A percentile compares a stretch with the other conserved stretches of the same genome.
Evolutionary conservation across 225 moss, liverwort and hornwort species (phyloP).

Genomic region (Sphagnum tenellum): DNA sequence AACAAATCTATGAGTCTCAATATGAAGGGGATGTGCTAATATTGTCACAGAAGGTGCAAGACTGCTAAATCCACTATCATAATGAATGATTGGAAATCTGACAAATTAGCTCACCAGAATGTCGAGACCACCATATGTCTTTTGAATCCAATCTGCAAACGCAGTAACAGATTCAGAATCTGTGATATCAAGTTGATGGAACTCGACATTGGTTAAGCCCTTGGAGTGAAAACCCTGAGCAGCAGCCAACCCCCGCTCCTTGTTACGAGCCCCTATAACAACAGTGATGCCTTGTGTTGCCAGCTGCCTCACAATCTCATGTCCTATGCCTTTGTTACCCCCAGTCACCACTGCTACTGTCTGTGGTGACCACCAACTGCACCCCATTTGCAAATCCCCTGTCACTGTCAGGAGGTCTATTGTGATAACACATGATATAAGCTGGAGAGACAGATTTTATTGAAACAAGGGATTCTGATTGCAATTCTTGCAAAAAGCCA

Average conservation of each 20-base stretch:
- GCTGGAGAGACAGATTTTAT: too few relatives aligned
- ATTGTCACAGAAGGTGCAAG: not conserved
- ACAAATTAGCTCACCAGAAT: constrained; percentile 24
- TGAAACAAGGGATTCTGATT: too few relatives aligned
- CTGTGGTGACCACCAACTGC: constrained; percentile 20
- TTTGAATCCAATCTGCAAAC: constrained; percentile 38
- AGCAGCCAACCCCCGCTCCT: constrained; percentile 17
- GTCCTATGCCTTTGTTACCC: constrained; percentile 16
- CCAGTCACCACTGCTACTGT: constrained; percentile 30
- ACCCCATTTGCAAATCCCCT: too few relatives aligned
- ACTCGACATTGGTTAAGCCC: constrained; percentile 36
- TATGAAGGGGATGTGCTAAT: not conserved
- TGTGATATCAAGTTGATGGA: constrained; percentile 47
- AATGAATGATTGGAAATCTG: not conserved
- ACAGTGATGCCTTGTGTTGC: constrained; percentile 14
- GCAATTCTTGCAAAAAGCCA: too few relatives aligned
- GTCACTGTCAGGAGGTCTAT: too few relatives aligned
- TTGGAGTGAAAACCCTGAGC: constrained; percentile 19
- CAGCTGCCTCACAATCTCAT: constrained; percentile 10
- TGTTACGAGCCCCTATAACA: constrained; percentile 34
- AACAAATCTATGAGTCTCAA: not conserved
- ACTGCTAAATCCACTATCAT: not conserved
- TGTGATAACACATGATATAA: too few relatives aligned
- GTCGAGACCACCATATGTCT: constrained; percentile 47
- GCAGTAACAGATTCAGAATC: constrained; percentile 22